Percentiles rank a stretch among this genome's conserved stretches.
These are phyloP conservation scores for Serendipita sp. DNA, from an alignment of 768 basidiomycete genomes.

Conservation along the genomic window DNA sequence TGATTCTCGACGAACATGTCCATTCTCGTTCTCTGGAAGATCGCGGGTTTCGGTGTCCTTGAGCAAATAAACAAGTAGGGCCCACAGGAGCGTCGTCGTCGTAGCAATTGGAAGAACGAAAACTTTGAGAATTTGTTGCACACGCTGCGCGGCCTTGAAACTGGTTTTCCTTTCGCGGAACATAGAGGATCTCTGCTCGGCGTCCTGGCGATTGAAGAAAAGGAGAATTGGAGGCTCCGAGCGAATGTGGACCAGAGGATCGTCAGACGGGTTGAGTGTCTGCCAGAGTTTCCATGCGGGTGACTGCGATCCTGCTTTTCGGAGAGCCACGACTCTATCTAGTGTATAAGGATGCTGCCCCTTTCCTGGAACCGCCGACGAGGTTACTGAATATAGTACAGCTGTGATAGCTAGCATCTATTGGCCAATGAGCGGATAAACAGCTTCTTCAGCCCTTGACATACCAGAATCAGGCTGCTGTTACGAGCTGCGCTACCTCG, in stretches of 20 bases:
- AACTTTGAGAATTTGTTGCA: conserved; percentile 39
- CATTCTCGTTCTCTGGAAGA: conserved; percentile 12
- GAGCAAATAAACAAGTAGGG: conserved; percentile 65
- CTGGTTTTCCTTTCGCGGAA: conserved; percentile 18
- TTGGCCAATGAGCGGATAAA: neutral
- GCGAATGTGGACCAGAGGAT: conserved; percentile 54
- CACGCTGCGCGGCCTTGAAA: conserved; percentile 7
- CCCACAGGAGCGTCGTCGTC: conserved; percentile 60
- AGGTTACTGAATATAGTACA: neutral
- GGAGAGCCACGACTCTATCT: neutral
- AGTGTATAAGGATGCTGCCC: neutral
- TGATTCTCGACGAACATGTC: neutral
- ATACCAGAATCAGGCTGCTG: neutral
- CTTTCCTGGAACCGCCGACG: neutral
- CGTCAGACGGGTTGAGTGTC: conserved; percentile 50
- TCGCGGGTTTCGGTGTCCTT: conserved; percentile 59
- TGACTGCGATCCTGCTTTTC: conserved; percentile 18
- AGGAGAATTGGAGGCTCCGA: conserved; percentile 68
- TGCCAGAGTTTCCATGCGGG: conserved; percentile 63
- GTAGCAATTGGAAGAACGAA: conserved; percentile 69
- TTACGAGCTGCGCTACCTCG: conserved; percentile 4
- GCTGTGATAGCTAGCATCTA: neutral
- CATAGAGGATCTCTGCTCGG: conserved; percentile 14
- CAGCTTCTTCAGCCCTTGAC: neutral
- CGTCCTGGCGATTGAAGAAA: conserved; percentile 35